Evolutionary conservation across 352 stramenopile species (phyloP).

Genomic region (Globisporangium barbulae): DNA sequence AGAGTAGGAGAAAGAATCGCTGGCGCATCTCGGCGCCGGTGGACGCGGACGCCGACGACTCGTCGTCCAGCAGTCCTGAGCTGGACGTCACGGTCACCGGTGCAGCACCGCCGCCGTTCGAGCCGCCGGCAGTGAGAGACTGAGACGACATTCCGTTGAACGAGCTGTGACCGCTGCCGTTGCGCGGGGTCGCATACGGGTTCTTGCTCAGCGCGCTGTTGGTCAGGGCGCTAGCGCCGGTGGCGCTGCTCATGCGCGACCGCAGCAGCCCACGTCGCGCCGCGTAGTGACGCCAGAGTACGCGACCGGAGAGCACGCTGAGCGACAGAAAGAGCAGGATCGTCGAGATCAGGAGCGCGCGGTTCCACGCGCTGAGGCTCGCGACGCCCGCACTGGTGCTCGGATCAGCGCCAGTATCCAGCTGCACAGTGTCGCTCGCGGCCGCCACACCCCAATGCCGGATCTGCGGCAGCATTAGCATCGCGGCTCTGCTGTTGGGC

Average conservation of each 20-base stretch:
- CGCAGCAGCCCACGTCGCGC: slow-evolving; percentile 25
- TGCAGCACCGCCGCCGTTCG: not conserved
- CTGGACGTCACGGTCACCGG: slow-evolving; percentile 21
- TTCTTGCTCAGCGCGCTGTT: slow-evolving; percentile 13
- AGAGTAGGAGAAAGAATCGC: slow-evolving; percentile 73
- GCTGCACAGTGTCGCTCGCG: not conserved
- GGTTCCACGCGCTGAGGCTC: slow-evolving; percentile 41
- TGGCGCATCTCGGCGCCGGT: slow-evolving; percentile 75
- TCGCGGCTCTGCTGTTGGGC: not conserved
- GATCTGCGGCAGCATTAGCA: slow-evolving; percentile 6
- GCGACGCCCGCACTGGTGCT: slow-evolving; percentile 18
- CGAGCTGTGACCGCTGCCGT: slow-evolving; percentile 16
- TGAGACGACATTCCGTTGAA: slow-evolving; percentile 32
- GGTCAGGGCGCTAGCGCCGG: not conserved
- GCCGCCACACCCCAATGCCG: not conserved
- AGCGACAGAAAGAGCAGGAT: slow-evolving; percentile 63
- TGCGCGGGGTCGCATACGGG: slow-evolving; percentile 12
- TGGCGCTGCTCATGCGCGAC: not conserved
- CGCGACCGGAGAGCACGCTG: slow-evolving; percentile 48
- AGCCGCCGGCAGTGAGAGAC: not conserved
- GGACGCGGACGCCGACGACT: slow-evolving; percentile 46
- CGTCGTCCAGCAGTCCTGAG: slow-evolving; percentile 48
- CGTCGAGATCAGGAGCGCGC: slow-evolving; percentile 42
- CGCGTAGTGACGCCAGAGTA: slow-evolving; percentile 46
- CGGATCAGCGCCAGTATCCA: not conserved